These are phyloP conservation scores for Wilhelminamyces savonicus DNA, from an alignment of 805 yeast species.

Conservation along the genomic window DNA sequence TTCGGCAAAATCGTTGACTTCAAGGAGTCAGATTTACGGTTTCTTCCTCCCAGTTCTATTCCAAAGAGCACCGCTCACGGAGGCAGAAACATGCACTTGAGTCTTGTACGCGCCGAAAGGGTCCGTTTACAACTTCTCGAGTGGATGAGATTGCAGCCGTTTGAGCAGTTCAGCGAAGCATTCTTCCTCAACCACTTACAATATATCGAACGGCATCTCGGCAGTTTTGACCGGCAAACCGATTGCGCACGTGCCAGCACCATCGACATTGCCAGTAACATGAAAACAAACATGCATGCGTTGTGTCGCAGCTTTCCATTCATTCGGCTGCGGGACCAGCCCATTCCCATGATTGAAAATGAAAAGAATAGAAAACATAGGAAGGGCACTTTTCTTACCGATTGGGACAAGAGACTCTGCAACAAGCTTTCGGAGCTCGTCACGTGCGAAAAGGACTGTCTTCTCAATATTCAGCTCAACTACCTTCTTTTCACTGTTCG, in stretches of 20 bases:
- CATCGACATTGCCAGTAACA: too few species aligned
- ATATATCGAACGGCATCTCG: constrained; percentile 10
- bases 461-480: constrained; percentile 32
- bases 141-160: constrained; percentile 35
- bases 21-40: constrained; percentile 29
- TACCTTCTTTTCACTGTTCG: constrained; percentile 28
- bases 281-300: too few species aligned
- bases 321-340: too few species aligned
- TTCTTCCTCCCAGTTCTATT: constrained; percentile 7
- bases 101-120: constrained; percentile 12
- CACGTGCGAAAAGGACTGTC: constrained; percentile 19
- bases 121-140: constrained; percentile 24
- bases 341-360: constrained; percentile 5
- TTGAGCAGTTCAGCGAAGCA: constrained; percentile 19
- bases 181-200: constrained; percentile 13
- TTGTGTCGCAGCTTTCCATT: too few species aligned
- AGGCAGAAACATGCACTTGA: constrained; percentile 9
- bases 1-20: constrained; percentile 31
- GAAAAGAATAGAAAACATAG: too few species aligned
- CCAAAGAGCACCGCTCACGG: constrained; percentile 3
- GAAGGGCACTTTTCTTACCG: too few species aligned
- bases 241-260: too few species aligned
- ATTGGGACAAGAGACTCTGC: constrained; percentile 26
- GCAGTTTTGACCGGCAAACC: constrained; percentile 4
- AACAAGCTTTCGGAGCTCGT: constrained; percentile 18